Evolutionary conservation across 202 grass and related monocot genomes (phyloP).

Genomic region (Panicum hallii): DNA sequence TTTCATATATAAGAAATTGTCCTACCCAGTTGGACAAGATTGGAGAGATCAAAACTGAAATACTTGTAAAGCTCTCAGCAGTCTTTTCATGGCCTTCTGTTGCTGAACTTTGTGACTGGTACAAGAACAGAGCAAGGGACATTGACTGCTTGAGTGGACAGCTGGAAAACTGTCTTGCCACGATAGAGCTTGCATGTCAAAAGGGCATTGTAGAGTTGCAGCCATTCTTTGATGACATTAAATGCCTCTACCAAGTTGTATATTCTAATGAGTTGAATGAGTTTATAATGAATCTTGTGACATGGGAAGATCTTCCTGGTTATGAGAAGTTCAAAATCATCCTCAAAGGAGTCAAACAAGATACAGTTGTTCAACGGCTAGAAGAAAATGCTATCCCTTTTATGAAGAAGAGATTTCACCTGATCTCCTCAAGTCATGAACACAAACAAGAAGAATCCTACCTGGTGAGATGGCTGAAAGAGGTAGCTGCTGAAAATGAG

Average conservation of each 20-base stretch:
- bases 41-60: slow-evolving; percentile 73
- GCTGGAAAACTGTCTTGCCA: slow-evolving; percentile 83
- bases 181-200: slow-evolving; percentile 79
- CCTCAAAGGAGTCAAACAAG: slow-evolving; percentile 81
- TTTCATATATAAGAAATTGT: slow-evolving; percentile 65
- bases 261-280: slow-evolving; percentile 75
- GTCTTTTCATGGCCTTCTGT: slow-evolving; percentile 86
- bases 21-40: slow-evolving; percentile 51
- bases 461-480: slow-evolving; percentile 87
- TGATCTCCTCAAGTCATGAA: slow-evolving; percentile 43
- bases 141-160: slow-evolving; percentile 99
- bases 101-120: slow-evolving; percentile 82
- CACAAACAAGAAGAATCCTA: slow-evolving; percentile 61
- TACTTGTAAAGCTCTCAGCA: slow-evolving; percentile 65
- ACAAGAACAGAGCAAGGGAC: slow-evolving; percentile 78
- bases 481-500: slow-evolving; percentile 69
- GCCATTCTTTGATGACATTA: slow-evolving; percentile 79
- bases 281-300: slow-evolving; percentile 72
- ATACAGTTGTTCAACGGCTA: slow-evolving; percentile 68
- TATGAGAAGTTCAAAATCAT: slow-evolving; percentile 98
- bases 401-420: slow-evolving; percentile 67
- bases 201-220: slow-evolving; percentile 74
- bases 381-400: slow-evolving; percentile 84
- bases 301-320: slow-evolving; percentile 81
- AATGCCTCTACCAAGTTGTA: slow-evolving; percentile 74